phyloP scores from a whole-genome alignment of 176 grass and related monocot genomes.

The Saccharum officinarum region DNA sequence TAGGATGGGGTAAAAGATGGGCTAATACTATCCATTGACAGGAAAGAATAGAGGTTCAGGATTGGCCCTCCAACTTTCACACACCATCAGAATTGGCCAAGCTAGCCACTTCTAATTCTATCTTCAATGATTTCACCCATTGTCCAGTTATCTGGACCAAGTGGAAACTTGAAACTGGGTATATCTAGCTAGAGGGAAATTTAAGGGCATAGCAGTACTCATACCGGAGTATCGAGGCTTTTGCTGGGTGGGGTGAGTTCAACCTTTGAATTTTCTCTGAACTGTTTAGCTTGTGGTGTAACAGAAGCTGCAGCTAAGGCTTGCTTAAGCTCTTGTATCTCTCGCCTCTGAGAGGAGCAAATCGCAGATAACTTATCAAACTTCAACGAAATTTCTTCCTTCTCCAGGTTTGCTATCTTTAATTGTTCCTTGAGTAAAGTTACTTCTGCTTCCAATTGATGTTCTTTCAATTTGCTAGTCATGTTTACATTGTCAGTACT shows the following conservation, averaged over 20 bases:
- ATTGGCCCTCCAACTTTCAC: neutral
- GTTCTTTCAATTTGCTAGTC: slow-evolving; percentile 44
- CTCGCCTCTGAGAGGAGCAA: slow-evolving; percentile 78
- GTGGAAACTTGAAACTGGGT: neutral
- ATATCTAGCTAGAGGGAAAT: neutral
- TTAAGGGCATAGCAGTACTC: slow-evolving; percentile 7
- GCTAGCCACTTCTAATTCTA: neutral
- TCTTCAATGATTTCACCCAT: neutral
- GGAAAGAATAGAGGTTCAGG: neutral
- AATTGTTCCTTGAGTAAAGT: slow-evolving; percentile 77
- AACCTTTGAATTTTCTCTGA: slow-evolving; percentile 42
- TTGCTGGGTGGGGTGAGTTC: slow-evolving; percentile 48
- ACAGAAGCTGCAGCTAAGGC: slow-evolving; percentile 34
- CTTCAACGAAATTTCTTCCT: slow-evolving; percentile 77
- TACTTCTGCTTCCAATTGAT: slow-evolving; percentile 67
- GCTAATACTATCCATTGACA: neutral
- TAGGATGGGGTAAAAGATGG: neutral
- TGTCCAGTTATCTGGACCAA: neutral
- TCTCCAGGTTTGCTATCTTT: slow-evolving; percentile 76
- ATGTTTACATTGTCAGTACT: slow-evolving; percentile 18
- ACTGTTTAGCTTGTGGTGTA: slow-evolving; percentile 32
- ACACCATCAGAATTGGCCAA: neutral
- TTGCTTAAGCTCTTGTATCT: slow-evolving; percentile 83
- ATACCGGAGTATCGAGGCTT: slow-evolving; percentile 71
- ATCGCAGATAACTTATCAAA: slow-evolving; percentile 83